These are phyloP conservation scores for Neonectria hederae DNA, from an alignment of 2,329 filamentous ascomycete genomes.

Conservation along the genomic window DNA sequence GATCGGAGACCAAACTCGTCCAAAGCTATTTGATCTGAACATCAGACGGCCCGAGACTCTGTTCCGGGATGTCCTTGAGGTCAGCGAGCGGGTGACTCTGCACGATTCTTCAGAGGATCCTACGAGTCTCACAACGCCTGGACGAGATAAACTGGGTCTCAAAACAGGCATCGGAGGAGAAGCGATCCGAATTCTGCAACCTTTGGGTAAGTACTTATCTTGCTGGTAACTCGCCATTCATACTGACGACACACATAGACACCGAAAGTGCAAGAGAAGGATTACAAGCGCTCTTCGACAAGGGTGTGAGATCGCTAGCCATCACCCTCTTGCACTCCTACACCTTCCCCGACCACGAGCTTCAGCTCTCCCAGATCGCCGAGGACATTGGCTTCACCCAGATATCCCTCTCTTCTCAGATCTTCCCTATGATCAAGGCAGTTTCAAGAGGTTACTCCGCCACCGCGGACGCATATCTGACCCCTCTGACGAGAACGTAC, in stretches of 20 bases:
- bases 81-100: slow-evolving; percentile 87
- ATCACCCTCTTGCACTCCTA: slow-evolving; percentile 80
- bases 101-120: slow-evolving; percentile 78
- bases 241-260: slow-evolving; percentile 54
- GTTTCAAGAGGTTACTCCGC: slow-evolving; percentile 53
- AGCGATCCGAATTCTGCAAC: slow-evolving; percentile 68
- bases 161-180: slow-evolving; percentile 73
- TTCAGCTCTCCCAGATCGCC: slow-evolving; percentile 46
- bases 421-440: slow-evolving; percentile 51
- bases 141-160: slow-evolving; percentile 58
- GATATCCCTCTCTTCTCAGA: slow-evolving; percentile 28
- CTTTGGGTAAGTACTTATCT: background rate
- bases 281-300: slow-evolving; percentile 67
- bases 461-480: slow-evolving; percentile 53
- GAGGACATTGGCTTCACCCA: slow-evolving; percentile 48
- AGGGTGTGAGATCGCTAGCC: slow-evolving; percentile 60
- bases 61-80: slow-evolving; percentile 85
- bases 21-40: slow-evolving; percentile 89
- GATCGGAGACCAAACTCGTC: slow-evolving; percentile 91
- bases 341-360: slow-evolving; percentile 63
- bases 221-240: accelerated
- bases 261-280: slow-evolving; percentile 61
- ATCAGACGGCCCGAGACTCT: slow-evolving; percentile 83
- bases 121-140: slow-evolving; percentile 31
- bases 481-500: slow-evolving; percentile 49